Percentiles rank a stretch among this genome's conserved stretches.
phyloP scores from a whole-genome alignment of 2,329 filamentous ascomycete species.

The Gremmenia infestans region DNA sequence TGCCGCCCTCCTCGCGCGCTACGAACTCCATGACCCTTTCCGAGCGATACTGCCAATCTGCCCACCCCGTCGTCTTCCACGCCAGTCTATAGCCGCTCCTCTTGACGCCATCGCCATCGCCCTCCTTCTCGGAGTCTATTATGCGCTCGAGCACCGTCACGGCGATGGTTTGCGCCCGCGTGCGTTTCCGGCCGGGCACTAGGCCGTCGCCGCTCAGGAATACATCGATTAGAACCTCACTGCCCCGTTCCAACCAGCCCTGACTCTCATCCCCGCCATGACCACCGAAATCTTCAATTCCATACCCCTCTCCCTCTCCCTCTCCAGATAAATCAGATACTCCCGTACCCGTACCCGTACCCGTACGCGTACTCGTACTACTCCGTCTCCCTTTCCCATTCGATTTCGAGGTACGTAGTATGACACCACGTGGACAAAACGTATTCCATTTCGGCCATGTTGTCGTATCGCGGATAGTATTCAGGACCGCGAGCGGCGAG shows the following conservation, averaged over 20 bases:
- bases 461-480: constrained; percentile 18
- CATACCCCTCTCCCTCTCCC: background rate
- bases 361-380: too few species aligned
- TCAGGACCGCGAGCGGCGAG: constrained; percentile 11
- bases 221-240: constrained; percentile 13
- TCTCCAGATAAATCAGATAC: background rate
- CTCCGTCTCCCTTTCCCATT: background rate
- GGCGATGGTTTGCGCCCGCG: constrained; percentile 11
- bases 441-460: constrained; percentile 36
- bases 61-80: constrained; percentile 34
- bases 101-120: constrained; percentile 11
- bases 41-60: constrained; percentile 32
- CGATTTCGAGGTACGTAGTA: constrained; percentile 49
- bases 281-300: background rate
- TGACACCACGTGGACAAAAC: constrained; percentile 56
- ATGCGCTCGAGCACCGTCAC: constrained; percentile 13
- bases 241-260: constrained; percentile 18
- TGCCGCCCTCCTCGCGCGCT: constrained; percentile 34
- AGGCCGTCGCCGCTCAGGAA: constrained; percentile 22
- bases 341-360: too few species aligned
- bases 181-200: constrained; percentile 7
- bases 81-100: constrained; percentile 36
- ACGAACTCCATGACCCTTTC: constrained; percentile 43
- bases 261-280: constrained; percentile 1
- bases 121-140: constrained; percentile 1